Evolutionary conservation across 805 yeast genomes (phyloP).

Genomic region (Wickerhamiella alocasiicola): DNA sequence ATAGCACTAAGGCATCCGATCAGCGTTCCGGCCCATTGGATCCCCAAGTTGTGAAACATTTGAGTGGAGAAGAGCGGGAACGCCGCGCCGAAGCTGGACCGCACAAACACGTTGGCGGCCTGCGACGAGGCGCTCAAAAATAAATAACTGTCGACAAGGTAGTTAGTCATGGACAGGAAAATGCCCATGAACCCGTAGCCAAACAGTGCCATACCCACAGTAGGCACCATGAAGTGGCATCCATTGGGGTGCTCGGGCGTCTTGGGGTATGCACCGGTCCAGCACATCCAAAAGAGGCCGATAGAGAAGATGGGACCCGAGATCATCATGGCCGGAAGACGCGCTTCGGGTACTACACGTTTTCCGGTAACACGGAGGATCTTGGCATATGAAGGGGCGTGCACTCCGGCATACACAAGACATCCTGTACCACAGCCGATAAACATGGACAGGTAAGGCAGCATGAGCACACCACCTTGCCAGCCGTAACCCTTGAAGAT

Average conservation of each 20-base stretch:
- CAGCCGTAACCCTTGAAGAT: slow-evolving; percentile 56
- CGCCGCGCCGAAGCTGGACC: slow-evolving; percentile 47
- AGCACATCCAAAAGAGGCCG: slow-evolving; percentile 76
- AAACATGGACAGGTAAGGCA: slow-evolving; percentile 70
- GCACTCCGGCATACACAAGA: slow-evolving; percentile 37
- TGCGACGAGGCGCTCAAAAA: slow-evolving; percentile 50
- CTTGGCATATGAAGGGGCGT: slow-evolving; percentile 41
- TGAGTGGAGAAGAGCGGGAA: slow-evolving; percentile 48
- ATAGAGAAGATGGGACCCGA: slow-evolving; percentile 62
- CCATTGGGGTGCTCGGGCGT: slow-evolving; percentile 32
- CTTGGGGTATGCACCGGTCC: slow-evolving; percentile 70
- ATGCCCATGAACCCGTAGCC: slow-evolving; percentile 43
- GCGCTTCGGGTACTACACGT: slow-evolving; percentile 61
- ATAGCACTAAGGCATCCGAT: slow-evolving; percentile 39
- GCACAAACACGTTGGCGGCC: slow-evolving; percentile 49
- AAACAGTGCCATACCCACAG: slow-evolving; percentile 42
- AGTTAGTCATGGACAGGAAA: slow-evolving; percentile 48
- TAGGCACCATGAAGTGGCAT: slow-evolving; percentile 56
- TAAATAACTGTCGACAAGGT: slow-evolving; percentile 48
- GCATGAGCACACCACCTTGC: slow-evolving; percentile 47
- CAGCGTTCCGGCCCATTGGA: slow-evolving; percentile 43
- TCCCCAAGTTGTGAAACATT: slow-evolving; percentile 39
- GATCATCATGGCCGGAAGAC: slow-evolving; percentile 62
- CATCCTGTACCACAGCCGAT: slow-evolving; percentile 51
- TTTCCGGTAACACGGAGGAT: slow-evolving; percentile 42